These are phyloP conservation scores for Spinacia oleracea DNA, from an alignment of 179 eudicot genomes.

Conservation along the genomic window DNA sequence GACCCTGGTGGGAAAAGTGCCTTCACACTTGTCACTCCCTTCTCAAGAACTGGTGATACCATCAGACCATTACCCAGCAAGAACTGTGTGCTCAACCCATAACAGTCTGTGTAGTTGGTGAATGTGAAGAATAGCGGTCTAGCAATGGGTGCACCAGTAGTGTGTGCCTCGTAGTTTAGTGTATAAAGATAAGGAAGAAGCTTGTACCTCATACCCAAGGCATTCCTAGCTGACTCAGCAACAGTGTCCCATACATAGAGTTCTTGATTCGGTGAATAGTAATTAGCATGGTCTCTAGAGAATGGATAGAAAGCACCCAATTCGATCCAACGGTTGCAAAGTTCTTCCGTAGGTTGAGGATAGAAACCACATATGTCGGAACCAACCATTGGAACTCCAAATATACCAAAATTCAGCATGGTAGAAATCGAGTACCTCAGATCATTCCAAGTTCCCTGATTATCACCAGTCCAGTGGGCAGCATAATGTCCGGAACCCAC, in stretches of 20 bases:
- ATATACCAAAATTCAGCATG: slow-evolving; percentile 81
- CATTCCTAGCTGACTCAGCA: slow-evolving; percentile 80
- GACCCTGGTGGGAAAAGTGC: slow-evolving; percentile 83
- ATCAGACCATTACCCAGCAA: slow-evolving; percentile 75
- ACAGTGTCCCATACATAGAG: slow-evolving; percentile 89
- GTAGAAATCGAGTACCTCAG: slow-evolving; percentile 80
- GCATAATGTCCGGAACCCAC: slow-evolving; percentile 87
- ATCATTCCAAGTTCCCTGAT: slow-evolving; percentile 80
- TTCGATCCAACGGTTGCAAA: slow-evolving; percentile 95
- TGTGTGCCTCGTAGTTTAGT: slow-evolving; percentile 77
- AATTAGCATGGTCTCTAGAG: slow-evolving; percentile 94
- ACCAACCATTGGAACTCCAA: slow-evolving; percentile 96
- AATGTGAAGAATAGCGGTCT: slow-evolving; percentile 87
- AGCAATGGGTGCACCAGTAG: slow-evolving; percentile 79
- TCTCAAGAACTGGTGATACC: slow-evolving; percentile 81
- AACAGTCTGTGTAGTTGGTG: slow-evolving; percentile 53
- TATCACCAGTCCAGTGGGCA: slow-evolving; percentile 98
- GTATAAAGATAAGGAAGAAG: slow-evolving; percentile 87
- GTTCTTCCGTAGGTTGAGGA: slow-evolving; percentile 87
- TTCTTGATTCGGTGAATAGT: slow-evolving; percentile 89
- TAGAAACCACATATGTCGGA: slow-evolving; percentile 93
- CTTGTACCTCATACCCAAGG: slow-evolving; percentile 89
- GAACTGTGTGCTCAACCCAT: slow-evolving; percentile 83
- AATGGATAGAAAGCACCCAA: slow-evolving; percentile 93
- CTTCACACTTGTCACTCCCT: slow-evolving; percentile 56